phyloP scores from a whole-genome alignment of 225 moss, liverwort and hornwort genomes.

The Physcomitrellopsis africana region DNA sequence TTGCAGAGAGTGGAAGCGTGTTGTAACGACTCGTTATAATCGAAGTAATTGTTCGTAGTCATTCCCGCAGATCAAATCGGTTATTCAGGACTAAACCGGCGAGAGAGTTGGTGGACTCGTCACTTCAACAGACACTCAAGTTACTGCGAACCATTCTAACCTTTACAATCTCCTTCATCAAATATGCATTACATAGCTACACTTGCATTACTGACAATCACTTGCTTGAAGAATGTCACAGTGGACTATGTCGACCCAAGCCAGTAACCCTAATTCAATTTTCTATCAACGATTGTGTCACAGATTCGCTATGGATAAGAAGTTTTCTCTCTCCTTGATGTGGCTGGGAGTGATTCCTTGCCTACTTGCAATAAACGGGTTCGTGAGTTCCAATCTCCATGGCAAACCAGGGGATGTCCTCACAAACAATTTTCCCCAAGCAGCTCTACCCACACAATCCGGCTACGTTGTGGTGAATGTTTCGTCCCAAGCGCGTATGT shows the following conservation, averaged over 20 bases:
- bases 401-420: slow-evolving; percentile 2
- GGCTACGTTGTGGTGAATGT: slow-evolving; percentile 58
- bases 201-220: background rate
- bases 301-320: background rate
- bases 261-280: too few relatives aligned
- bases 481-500: slow-evolving; percentile 48
- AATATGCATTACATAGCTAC: too few relatives aligned
- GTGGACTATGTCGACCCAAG: too few relatives aligned
- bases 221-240: too few relatives aligned
- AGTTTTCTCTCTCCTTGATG: background rate
- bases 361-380: slow-evolving; percentile 19
- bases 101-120: background rate
- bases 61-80: background rate
- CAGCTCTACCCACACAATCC: slow-evolving; percentile 56
- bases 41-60: background rate
- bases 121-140: background rate
- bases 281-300: too few relatives aligned
- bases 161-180: background rate
- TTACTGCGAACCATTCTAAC: background rate
- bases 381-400: slow-evolving; percentile 18
- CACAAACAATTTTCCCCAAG: slow-evolving; percentile 50
- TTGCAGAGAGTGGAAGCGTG: background rate
- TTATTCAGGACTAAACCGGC: background rate
- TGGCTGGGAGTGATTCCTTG: slow-evolving; percentile 23
- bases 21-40: background rate